Evolutionary conservation across 2,329 filamentous ascomycete species (phyloP), one percentile per base, ranked within the genome.

Genomic region (Zymoseptoria brevis): DNA sequence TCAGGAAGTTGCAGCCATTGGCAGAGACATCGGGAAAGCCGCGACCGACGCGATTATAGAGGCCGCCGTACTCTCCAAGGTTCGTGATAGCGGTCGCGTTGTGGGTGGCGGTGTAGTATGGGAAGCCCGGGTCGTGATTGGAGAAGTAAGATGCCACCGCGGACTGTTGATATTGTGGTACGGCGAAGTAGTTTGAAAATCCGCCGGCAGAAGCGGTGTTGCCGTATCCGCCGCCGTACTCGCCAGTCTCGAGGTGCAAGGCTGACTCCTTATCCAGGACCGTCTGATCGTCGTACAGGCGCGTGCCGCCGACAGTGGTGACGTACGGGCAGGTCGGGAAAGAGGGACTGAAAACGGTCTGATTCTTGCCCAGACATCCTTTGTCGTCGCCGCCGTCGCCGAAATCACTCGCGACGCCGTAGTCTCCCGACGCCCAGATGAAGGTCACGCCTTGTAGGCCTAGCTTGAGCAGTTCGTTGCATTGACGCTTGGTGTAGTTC

Each of bases 401-500:
- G 9, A 35, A 54, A 53, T 8, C 53, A 19, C 21, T 76, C 73
- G 45, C 76, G 11, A 62, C 58, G 16, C 61, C 61, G 26, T 49
- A 51, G 53, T 61, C 59, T 19, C 57, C 60, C 1, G 52, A 55
- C 5, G 55, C 26, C 2, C 53, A 35, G 29, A 60, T 13, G 21
- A 61, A n/a, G 74, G 26, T 68, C 73, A 62, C 78, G 74, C 22
- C 77, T 53, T 77, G 76, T 52, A 76, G 72, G 11, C 76, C 77
- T 11, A 80, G 74, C 61, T 80, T 79, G 57, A 76, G 73, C 65
- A 71, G 76, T 30, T 75, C 61, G 48, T 72, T 72, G 62, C 73
- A 75, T 62, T 75, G 73, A 0, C 72, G 68, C 61, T 77, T 73
- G 59, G 80, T 77, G 70, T 85, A 85, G 63, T 72, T 73, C 4